Evolutionary conservation across 176 grass and related monocot species (phyloP).

Genomic region (Cenchrus americanus): DNA sequence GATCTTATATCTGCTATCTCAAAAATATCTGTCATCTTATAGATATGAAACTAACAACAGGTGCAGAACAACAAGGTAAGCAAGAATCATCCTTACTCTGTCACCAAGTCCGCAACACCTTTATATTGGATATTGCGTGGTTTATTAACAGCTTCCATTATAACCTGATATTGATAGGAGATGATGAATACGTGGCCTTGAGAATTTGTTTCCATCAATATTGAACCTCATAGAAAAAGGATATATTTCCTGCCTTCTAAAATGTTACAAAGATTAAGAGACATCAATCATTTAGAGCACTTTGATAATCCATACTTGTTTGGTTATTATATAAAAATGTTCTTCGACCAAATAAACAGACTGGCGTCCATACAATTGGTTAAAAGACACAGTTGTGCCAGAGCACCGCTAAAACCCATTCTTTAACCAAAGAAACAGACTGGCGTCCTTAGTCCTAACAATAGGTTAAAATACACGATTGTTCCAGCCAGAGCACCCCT

Average conservation of each 20-base stretch:
- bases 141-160: slow-evolving; percentile 95
- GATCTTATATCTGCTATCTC: slow-evolving; percentile 6
- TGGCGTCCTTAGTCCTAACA: neutral
- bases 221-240: slow-evolving; percentile 14
- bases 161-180: slow-evolving; percentile 57
- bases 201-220: neutral
- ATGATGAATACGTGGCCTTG: neutral
- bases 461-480: slow-evolving; percentile 11
- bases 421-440: neutral
- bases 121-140: slow-evolving; percentile 92
- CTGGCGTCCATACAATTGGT: neutral
- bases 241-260: neutral
- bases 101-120: slow-evolving; percentile 91
- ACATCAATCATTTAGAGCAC: slow-evolving; percentile 13
- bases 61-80: neutral
- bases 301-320: neutral
- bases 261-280: neutral
- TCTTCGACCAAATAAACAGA: neutral
- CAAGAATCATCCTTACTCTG: slow-evolving; percentile 71
- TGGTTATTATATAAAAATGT: neutral
- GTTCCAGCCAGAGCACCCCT: neutral
- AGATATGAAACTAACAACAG: neutral
- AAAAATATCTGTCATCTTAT: neutral
- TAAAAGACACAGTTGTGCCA: slow-evolving; percentile 6
- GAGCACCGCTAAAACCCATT: neutral